Conservation (phyloP, 495 filamentous ascomycete species). For the Astrothelium macrocarpum region DNA sequence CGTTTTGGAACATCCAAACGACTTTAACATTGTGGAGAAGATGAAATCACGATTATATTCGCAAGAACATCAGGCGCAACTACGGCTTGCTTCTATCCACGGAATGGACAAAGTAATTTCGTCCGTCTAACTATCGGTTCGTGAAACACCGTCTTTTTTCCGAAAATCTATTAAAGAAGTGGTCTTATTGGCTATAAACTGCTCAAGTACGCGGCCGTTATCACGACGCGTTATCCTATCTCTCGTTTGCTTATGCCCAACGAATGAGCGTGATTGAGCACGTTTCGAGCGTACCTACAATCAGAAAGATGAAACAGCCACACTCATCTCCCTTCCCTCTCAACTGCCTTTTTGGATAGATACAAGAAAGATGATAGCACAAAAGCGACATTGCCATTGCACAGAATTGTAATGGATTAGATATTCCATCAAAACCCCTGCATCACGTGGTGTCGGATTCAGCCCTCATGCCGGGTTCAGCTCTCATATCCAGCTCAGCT, state of each 20-base stretch:
- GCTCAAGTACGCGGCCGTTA: too few relatives aligned
- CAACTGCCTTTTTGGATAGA: background rate
- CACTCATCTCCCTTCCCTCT: background rate
- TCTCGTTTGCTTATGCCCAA: background rate
- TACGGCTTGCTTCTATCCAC: background rate
- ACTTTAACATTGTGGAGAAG: background rate
- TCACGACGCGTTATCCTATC: too few relatives aligned
- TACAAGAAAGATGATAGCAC: too few relatives aligned
- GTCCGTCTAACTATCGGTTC: background rate
- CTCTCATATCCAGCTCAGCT: too few relatives aligned
- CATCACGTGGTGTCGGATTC: too few relatives aligned
- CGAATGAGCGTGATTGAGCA: constrained; percentile 2
- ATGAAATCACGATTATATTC: background rate
- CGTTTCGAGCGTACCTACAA: background rate
- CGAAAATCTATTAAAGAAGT: too few relatives aligned
- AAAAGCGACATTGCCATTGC: background rate
- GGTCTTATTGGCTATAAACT: too few relatives aligned
- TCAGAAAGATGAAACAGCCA: background rate
- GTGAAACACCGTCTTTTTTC: background rate
- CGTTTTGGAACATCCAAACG: background rate
- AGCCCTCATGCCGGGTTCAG: too few relatives aligned
- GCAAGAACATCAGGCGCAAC: background rate
- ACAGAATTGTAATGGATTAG: background rate
- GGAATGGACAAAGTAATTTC: background rate
- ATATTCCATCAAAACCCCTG: too few relatives aligned